Percentiles rank a stretch among this genome's conserved stretches.
Evolutionary conservation across 2,329 filamentous ascomycete species (phyloP).

Genomic region (Dactylonectria macrodidyma): DNA sequence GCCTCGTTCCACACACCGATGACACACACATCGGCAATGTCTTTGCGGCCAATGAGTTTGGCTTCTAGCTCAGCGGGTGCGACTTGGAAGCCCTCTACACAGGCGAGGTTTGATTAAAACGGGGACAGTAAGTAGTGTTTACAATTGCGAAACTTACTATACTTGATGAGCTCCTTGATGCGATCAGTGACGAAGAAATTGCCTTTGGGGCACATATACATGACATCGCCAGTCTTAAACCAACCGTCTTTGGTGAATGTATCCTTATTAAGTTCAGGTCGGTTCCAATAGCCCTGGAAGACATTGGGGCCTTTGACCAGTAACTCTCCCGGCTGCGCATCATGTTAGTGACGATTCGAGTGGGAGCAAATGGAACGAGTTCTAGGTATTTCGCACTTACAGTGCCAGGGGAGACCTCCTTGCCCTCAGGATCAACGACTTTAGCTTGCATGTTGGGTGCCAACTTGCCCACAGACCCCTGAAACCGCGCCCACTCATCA

Average conservation of each 20-base stretch:
- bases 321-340: conserved; percentile 71
- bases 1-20: conserved; percentile 72
- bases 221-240: conserved; percentile 93
- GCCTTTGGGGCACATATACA: conserved; percentile 81
- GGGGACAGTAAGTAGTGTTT: too few species aligned
- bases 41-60: conserved; percentile 59
- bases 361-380: too few species aligned
- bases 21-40: conserved; percentile 73
- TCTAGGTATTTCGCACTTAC: conserved; percentile 39
- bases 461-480: conserved; percentile 85
- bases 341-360: conserved; percentile 1
- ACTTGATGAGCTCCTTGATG: conserved; percentile 76
- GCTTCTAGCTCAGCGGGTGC: conserved; percentile 77
- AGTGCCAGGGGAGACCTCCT: conserved; percentile 69
- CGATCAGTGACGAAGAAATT: conserved; percentile 95
- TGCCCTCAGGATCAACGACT: conserved; percentile 77
- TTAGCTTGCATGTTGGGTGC: conserved; percentile 86
- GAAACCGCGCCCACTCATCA: conserved; percentile 81
- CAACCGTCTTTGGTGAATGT: conserved; percentile 84
- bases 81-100: conserved; percentile 75
- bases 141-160: conserved; percentile 57
- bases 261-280: conserved; percentile 77
- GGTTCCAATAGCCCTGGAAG: conserved; percentile 84
- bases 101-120: conserved; percentile 44
- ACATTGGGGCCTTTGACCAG: conserved; percentile 86